phyloP scores from a whole-genome alignment of 345 rosid genomes.

The Aegle marmelos region DNA sequence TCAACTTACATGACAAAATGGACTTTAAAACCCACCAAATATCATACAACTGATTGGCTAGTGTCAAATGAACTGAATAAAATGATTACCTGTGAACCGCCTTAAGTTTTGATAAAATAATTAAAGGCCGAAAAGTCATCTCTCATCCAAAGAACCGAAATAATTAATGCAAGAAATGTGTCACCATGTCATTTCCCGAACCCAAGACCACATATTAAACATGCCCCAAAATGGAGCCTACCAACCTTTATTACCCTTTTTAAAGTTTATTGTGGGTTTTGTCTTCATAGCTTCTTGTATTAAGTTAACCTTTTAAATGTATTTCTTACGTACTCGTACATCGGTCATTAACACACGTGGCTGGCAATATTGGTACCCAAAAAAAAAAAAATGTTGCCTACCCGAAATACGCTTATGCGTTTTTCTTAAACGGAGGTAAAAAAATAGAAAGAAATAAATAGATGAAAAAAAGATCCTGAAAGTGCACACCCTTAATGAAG shows the following conservation, averaged over 20 bases:
- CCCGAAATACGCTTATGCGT: neutral
- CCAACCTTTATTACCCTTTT: neutral
- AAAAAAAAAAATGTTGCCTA: too few species aligned
- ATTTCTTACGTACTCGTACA: too few species aligned
- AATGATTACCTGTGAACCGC: neutral
- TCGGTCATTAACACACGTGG: too few species aligned
- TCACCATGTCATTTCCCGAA: slow-evolving; percentile 6
- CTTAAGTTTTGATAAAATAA: neutral
- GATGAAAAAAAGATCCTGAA: neutral
- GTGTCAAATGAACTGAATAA: neutral
- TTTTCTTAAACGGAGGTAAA: too few species aligned
- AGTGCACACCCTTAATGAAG: neutral
- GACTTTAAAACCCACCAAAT: neutral
- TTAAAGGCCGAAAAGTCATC: neutral
- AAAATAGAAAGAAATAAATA: too few species aligned
- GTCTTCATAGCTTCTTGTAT: slow-evolving; percentile 2
- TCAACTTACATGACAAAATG: neutral
- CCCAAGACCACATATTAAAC: slow-evolving; percentile 15
- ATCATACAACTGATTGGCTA: neutral
- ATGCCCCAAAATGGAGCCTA: slow-evolving; percentile 11
- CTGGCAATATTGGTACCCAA: too few species aligned
- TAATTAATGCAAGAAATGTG: neutral
- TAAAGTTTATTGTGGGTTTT: slow-evolving; percentile 20
- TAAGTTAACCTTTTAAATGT: neutral
- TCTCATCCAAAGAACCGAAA: slow-evolving; percentile 8